Evolutionary conservation across 768 basidiomycete genomes (phyloP), one percentile per base, ranked within the genome.

Genomic region (Phylloporus sp.): DNA sequence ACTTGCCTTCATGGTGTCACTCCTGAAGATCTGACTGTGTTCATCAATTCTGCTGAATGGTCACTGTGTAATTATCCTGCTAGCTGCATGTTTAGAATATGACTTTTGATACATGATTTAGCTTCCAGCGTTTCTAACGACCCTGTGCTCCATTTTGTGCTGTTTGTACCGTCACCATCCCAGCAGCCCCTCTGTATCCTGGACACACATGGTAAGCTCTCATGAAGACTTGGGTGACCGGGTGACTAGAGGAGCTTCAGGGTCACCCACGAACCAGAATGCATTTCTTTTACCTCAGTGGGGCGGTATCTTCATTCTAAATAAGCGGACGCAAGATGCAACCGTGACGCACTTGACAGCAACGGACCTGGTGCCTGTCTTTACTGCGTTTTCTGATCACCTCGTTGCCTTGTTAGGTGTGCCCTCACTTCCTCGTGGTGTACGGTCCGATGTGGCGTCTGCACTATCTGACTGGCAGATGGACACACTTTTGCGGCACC

Each of bases 21-120:
- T 2, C 81, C 82, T 45, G 93, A 94, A 58, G 85, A 95, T 61
- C 76, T 97, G 52, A 93, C 88, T 13, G 85, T 95, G 0, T 99
- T 99, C 63, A 77, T 99, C 36, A 99, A 99, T 62, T 92, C 92
- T 6, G 97, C 94, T 5, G 86, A 94, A 63, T 99, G 97, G 97
- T 88, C 87, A 12, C 64, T 99, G 44, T 93, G 95, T 94, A 59
- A 65, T 26, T 58, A 48, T 50, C 34, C 60, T 60, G 76, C 58
- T 29, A 27, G 1, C 23, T 41, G 34, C 7, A 56, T 3, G 16
- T 44, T 11, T 4, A 6, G 40, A 23, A 41, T 23, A 38, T 39
- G 43, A 24, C 1, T 45, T 43, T 52, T 62, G 49, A 60, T 47
- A 0, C 18, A 27, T 36, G 6, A 12, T 26, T 35, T 35, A 98